Evolutionary conservation across 345 rosid species (phyloP).

Genomic region (Arabis hirsuta): DNA sequence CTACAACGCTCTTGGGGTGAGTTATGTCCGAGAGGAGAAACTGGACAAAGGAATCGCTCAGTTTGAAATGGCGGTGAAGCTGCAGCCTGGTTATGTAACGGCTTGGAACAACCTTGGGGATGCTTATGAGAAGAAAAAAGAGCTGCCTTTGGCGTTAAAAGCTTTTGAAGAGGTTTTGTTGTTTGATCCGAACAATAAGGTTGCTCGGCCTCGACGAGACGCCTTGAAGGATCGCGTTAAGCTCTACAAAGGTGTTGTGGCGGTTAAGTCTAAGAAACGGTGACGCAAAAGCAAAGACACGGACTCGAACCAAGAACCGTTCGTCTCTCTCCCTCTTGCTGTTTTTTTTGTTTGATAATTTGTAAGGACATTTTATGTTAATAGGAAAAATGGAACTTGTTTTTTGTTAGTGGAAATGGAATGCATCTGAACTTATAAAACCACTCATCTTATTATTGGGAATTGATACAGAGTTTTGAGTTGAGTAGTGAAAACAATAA

Average conservation of each 20-base stretch:
- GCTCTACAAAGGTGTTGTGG: conserved; percentile 80
- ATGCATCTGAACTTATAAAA: conserved; percentile 6
- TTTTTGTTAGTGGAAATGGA: conserved; percentile 7
- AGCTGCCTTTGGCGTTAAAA: conserved; percentile 70
- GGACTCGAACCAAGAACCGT: conserved; percentile 13
- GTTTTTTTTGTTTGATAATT: not conserved
- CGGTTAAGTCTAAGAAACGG: conserved; percentile 76
- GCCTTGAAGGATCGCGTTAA: conserved; percentile 67
- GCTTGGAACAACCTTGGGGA: conserved; percentile 99
- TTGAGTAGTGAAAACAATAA: conserved; percentile 2
- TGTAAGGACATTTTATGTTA: conserved; percentile 34
- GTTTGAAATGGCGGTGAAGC: conserved; percentile 83
- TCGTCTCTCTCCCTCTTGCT: conserved; percentile 6
- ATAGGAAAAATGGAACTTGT: conserved; percentile 32
- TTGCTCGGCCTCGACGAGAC: conserved; percentile 84
- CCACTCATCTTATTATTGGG: conserved; percentile 39
- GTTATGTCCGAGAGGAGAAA: conserved; percentile 74
- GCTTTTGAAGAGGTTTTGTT: conserved; percentile 95
- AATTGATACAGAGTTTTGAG: conserved; percentile 10
- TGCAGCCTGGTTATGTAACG: conserved; percentile 93
- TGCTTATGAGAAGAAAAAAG: conserved; percentile 90
- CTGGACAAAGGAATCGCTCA: conserved; percentile 84
- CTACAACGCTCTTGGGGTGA: conserved; percentile 79
- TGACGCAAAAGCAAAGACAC: conserved; percentile 38
- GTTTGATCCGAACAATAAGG: conserved; percentile 89